Evolutionary conservation across 495 filamentous ascomycete genomes (phyloP).

Genomic region (Hypoxylon trugodes): DNA sequence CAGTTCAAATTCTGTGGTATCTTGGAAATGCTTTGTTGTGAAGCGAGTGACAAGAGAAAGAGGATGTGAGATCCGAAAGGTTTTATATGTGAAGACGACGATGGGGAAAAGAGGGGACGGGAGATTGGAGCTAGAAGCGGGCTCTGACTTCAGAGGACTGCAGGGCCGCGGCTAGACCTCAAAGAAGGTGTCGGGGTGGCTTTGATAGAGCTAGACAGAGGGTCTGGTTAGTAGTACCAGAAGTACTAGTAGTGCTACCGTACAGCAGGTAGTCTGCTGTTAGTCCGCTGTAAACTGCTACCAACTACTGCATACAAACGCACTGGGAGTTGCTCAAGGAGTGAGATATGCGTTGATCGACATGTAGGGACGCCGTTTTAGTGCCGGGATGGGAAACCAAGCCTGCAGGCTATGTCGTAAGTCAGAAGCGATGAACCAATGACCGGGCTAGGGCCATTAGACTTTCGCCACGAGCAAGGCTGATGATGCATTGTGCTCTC

Average conservation of each 20-base stretch:
- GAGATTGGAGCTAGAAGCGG: conserved; percentile 19
- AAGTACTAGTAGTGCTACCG: conserved; percentile 16
- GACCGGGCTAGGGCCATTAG: conserved; percentile 28
- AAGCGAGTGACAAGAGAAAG: not conserved
- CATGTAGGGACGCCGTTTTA: conserved; percentile 45
- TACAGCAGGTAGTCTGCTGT: conserved; percentile 18
- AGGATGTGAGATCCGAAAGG: conserved; percentile 13
- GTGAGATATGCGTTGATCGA: conserved; percentile 46
- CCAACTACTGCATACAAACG: conserved; percentile 31
- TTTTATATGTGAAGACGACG: conserved; percentile 33
- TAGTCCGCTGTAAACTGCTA: conserved; percentile 6
- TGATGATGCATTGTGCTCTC: conserved; percentile 41
- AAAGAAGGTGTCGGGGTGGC: conserved; percentile 30
- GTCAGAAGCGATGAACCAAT: conserved; percentile 38
- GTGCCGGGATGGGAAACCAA: conserved; percentile 43
- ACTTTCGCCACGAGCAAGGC: conserved; percentile 41
- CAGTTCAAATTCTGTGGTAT: conserved; percentile 7
- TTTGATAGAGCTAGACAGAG: conserved; percentile 32
- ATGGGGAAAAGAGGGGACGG: conserved; percentile 41
- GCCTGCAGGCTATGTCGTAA: conserved; percentile 48
- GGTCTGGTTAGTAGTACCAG: conserved; percentile 20
- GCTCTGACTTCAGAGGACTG: conserved; percentile 20
- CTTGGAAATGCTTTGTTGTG: not conserved
- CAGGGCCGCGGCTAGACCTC: conserved; percentile 20
- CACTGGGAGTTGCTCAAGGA: conserved; percentile 15